A percentile compares a stretch with the other conserved stretches of the same genome.
These are phyloP conservation scores for Fusarium miscanthi DNA, from an alignment of 2,329 filamentous ascomycete genomes.

Conservation along the genomic window DNA sequence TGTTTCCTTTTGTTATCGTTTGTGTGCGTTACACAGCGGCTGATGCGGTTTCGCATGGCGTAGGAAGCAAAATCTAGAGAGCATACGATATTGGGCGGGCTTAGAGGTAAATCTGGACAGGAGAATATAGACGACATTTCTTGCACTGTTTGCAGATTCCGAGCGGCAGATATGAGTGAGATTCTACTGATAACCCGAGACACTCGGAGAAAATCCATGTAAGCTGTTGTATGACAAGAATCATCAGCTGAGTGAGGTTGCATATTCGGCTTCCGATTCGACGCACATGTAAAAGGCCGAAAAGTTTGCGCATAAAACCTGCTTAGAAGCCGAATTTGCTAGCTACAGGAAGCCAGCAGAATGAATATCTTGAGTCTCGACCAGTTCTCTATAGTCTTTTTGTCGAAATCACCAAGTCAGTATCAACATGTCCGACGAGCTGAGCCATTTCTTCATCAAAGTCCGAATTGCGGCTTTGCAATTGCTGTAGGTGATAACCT, in stretches of 20 bases:
- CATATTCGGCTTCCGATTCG: constrained; percentile 25
- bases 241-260: constrained; percentile 21
- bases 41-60: constrained; percentile 44
- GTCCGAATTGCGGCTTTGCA: constrained; percentile 61
- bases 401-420: neutral
- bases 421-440: constrained; percentile 52
- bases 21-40: constrained; percentile 34
- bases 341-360: neutral
- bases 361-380: neutral
- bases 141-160: neutral
- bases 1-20: constrained; percentile 14
- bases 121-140: constrained; percentile 33
- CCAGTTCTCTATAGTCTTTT: neutral
- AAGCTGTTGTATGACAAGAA: constrained; percentile 16
- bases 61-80: constrained; percentile 47
- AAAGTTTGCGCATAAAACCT: neutral
- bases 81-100: constrained; percentile 16
- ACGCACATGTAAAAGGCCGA: neutral
- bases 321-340: neutral
- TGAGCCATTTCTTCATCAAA: constrained; percentile 57
- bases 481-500: constrained; percentile 55
- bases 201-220: neutral
- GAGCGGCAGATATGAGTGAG: neutral
- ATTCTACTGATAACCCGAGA: neutral
- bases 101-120: constrained; percentile 30